A percentile compares a stretch with the other conserved stretches of the same genome.
phyloP scores from a whole-genome alignment of 1,284 basidiomycete genomes.

The Anthracocystis setariae region DNA sequence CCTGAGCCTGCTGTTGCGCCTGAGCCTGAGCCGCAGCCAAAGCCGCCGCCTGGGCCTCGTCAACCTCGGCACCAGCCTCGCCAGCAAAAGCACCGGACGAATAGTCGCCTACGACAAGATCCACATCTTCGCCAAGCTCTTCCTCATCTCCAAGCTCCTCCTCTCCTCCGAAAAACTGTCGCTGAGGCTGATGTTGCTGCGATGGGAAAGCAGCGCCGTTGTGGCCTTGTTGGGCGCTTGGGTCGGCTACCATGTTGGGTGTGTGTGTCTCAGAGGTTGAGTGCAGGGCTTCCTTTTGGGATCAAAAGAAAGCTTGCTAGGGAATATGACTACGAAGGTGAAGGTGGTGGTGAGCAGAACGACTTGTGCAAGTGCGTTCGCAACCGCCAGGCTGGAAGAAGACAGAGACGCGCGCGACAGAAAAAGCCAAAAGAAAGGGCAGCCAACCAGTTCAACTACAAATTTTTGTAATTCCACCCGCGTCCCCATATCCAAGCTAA shows the following conservation, averaged over 20 bases:
- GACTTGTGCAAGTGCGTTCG: too few relatives aligned
- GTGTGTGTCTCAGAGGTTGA: background rate
- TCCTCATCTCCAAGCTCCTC: slow-evolving; percentile 54
- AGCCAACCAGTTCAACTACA: background rate
- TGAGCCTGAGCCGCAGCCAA: slow-evolving; percentile 57
- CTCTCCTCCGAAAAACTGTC: slow-evolving; percentile 51
- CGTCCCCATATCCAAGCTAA: background rate
- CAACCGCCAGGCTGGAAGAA: background rate
- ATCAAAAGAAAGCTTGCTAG: slow-evolving; percentile 36
- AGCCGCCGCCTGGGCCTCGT: slow-evolving; percentile 50
- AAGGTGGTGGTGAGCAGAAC: slow-evolving; percentile 1
- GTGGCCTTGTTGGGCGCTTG: slow-evolving; percentile 35
- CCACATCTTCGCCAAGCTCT: slow-evolving; percentile 56
- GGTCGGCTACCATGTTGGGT: slow-evolving; percentile 35
- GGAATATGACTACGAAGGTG: too few relatives aligned
- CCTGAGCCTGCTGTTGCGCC: slow-evolving; percentile 57
- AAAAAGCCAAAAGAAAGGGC: background rate
- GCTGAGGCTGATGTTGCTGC: slow-evolving; percentile 49
- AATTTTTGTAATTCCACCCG: slow-evolving; percentile 1
- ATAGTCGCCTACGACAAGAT: slow-evolving; percentile 53
- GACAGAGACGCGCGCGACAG: background rate
- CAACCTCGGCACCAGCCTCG: slow-evolving; percentile 38
- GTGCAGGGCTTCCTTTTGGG: slow-evolving; percentile 33
- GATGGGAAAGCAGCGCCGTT: slow-evolving; percentile 40
- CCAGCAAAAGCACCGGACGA: slow-evolving; percentile 19